Percentiles rank a stretch among this genome's conserved stretches.
These are phyloP conservation scores for Fusarium lateritium DNA, from an alignment of 2,329 filamentous ascomycete species.

Conservation along the genomic window DNA sequence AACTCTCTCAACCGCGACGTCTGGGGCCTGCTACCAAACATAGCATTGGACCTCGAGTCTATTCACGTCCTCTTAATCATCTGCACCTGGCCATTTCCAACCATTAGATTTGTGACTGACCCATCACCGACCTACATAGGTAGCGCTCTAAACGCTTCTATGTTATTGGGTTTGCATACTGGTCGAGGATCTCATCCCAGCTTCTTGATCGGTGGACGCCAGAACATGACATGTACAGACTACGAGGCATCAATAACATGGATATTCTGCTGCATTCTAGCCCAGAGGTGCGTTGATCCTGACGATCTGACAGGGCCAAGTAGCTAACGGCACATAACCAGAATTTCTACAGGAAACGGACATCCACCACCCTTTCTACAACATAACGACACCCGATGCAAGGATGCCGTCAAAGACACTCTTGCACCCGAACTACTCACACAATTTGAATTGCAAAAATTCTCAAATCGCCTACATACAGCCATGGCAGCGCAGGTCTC, in stretches of 20 bases:
- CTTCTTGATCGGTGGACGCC: constrained; percentile 61
- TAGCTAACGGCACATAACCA: constrained; percentile 24
- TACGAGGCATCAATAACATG: constrained; percentile 68
- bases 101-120: constrained; percentile 66
- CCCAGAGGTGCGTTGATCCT: constrained; percentile 59
- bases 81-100: constrained; percentile 67
- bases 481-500: constrained; percentile 64
- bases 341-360: constrained; percentile 60
- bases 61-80: constrained; percentile 68
- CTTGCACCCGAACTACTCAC: constrained; percentile 61
- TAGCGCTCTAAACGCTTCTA: constrained; percentile 63
- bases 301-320: not conserved
- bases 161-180: constrained; percentile 66
- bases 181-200: constrained; percentile 66
- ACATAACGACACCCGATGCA: constrained; percentile 62
- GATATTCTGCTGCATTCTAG: constrained; percentile 67
- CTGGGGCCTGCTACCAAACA: constrained; percentile 59
- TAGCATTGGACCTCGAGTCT: constrained; percentile 62
- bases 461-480: constrained; percentile 64
- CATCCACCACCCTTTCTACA: constrained; percentile 66
- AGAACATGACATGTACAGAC: constrained; percentile 61
- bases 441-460: constrained; percentile 65
- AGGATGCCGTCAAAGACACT: constrained; percentile 55
- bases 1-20: constrained; percentile 64
- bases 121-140: constrained; percentile 64